A percentile compares a stretch with the other conserved stretches of the same genome.
These are phyloP conservation scores for Aspergillus fumigatus DNA, from an alignment of 2,329 filamentous ascomycete species.

Conservation along the genomic window DNA sequence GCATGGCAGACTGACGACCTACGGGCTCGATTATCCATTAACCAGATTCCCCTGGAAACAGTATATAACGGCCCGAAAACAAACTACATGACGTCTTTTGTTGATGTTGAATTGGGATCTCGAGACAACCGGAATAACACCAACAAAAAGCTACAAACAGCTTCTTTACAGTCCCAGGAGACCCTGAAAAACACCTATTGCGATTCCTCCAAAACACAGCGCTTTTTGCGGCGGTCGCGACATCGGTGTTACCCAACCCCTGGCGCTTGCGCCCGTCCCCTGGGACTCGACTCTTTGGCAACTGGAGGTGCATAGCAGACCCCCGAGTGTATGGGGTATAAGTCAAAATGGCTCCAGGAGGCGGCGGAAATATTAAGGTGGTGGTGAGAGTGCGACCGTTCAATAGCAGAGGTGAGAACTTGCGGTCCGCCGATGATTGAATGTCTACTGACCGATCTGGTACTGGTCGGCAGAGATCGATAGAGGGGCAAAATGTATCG, in stretches of 20 bases:
- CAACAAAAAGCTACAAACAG: slow-evolving; percentile 4
- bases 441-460: slow-evolving; percentile 6
- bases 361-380: slow-evolving; percentile 98
- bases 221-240: slow-evolving; percentile 32
- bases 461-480: slow-evolving; percentile 65
- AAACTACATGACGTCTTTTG: slow-evolving; percentile 35
- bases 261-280: slow-evolving; percentile 11
- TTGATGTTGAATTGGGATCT: slow-evolving; percentile 23
- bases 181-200: slow-evolving; percentile 4
- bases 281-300: slow-evolving; percentile 9
- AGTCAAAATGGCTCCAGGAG: slow-evolving; percentile 59
- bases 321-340: slow-evolving; percentile 34
- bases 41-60: slow-evolving; percentile 14
- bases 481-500: slow-evolving; percentile 89
- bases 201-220: slow-evolving; percentile 19
- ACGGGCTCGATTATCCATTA: slow-evolving; percentile 1
- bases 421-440: background rate
- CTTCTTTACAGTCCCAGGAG: background rate
- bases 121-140: slow-evolving; percentile 11
- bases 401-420: slow-evolving; percentile 75
- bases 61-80: slow-evolving; percentile 10
- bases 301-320: slow-evolving; percentile 11
- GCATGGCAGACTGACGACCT: background rate
- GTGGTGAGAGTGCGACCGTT: slow-evolving; percentile 95
- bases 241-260: slow-evolving; percentile 17